Evolutionary conservation across 129 eudicot species (phyloP).

Genomic region (Flaveria linearis): DNA sequence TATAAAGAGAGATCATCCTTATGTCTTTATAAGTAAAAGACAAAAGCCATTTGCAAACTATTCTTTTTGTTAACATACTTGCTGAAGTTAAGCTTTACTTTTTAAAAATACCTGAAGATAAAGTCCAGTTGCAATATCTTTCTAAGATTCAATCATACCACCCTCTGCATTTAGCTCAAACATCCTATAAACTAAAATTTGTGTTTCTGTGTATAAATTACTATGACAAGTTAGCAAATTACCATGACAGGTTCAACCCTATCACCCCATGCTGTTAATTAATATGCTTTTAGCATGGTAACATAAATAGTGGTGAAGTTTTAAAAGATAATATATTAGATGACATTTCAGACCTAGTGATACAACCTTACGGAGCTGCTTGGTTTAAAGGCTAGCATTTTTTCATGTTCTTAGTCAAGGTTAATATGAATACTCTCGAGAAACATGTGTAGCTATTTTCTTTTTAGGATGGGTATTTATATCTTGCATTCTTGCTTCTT

Average conservation of each 20-base stretch:
- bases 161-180: too few relatives aligned
- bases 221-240: too few relatives aligned
- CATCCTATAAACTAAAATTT: too few relatives aligned
- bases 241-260: slow-evolving; percentile 18
- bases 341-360: neutral
- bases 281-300: neutral
- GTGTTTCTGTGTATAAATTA: too few relatives aligned
- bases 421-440: neutral
- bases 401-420: slow-evolving; percentile 1
- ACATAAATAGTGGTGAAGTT: neutral
- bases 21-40: too few relatives aligned
- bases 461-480: neutral
- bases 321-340: neutral
- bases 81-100: too few relatives aligned
- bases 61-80: too few relatives aligned
- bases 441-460: neutral
- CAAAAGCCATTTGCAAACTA: too few relatives aligned
- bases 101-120: too few relatives aligned
- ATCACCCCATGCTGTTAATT: neutral
- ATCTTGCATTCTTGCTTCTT: neutral
- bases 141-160: too few relatives aligned
- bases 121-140: too few relatives aligned
- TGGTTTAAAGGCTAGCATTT: slow-evolving; percentile 9
- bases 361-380: neutral
- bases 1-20: too few relatives aligned